Conservation (phyloP, 768 basidiomycete species). For the Mycena metata region DNA sequence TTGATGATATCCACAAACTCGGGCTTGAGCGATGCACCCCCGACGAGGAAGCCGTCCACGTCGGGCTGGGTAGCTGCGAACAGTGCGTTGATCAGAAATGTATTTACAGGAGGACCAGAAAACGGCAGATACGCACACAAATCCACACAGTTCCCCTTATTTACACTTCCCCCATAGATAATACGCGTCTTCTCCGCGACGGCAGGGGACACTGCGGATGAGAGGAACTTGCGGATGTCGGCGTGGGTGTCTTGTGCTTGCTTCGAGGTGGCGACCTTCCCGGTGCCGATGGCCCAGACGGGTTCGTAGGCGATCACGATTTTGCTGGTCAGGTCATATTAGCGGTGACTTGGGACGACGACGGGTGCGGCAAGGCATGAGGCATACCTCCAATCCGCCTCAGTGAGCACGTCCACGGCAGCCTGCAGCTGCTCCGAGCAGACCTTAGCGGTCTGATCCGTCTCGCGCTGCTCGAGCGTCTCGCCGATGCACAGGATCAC, state of each 20-base stretch:
- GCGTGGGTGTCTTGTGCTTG: slow-evolving; percentile 95
- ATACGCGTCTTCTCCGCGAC: slow-evolving; percentile 85
- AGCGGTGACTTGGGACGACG: too few relatives aligned
- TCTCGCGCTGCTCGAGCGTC: slow-evolving; percentile 90
- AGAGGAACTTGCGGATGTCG: slow-evolving; percentile 83
- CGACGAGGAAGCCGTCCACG: slow-evolving; percentile 98
- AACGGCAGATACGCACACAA: slow-evolving; percentile 73
- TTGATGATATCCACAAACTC: slow-evolving; percentile 96
- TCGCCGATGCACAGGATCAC: slow-evolving; percentile 98
- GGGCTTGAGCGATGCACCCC: slow-evolving; percentile 97
- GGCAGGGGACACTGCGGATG: slow-evolving; percentile 69
- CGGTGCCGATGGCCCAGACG: slow-evolving; percentile 99
- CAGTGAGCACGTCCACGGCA: slow-evolving; percentile 72
- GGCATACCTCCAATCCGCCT: slow-evolving; percentile 84
- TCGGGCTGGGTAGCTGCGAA: slow-evolving; percentile 78
- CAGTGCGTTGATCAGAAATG: neutral
- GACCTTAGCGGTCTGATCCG: slow-evolving; percentile 79
- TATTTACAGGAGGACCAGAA: neutral
- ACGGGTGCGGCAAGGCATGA: neutral
- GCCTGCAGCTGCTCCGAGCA: slow-evolving; percentile 87
- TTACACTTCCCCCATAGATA: slow-evolving; percentile 97
- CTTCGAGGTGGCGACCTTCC: slow-evolving; percentile 91
- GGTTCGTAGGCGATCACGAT: slow-evolving; percentile 97
- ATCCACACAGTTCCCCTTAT: slow-evolving; percentile 88
- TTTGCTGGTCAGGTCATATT: slow-evolving; percentile 61